Percentiles rank a stretch among this genome's conserved stretches.
Evolutionary conservation across 1,284 basidiomycete genomes (phyloP).

Genomic region (Puccinia polysora): DNA sequence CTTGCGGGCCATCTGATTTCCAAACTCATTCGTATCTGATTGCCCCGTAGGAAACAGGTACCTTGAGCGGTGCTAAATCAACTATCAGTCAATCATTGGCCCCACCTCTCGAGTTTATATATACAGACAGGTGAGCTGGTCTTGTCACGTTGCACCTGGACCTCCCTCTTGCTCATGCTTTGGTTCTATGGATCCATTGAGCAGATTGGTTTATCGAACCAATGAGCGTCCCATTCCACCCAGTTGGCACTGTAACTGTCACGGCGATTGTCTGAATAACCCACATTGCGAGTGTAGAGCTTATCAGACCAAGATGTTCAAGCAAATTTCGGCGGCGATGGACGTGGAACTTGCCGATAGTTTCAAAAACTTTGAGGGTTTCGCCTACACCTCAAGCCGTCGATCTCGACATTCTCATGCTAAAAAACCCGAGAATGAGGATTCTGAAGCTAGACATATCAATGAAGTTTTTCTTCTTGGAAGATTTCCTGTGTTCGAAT

Average conservation of each 20-base stretch:
- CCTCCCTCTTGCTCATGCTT: background rate
- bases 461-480: background rate
- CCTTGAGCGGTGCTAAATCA: background rate
- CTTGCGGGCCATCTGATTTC: no score
- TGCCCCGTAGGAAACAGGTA: background rate
- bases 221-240: slow-evolving; percentile 24
- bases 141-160: background rate
- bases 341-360: background rate
- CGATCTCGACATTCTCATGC: slow-evolving; percentile 15
- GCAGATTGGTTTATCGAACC: slow-evolving; percentile 29
- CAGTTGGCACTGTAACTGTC: slow-evolving; percentile 35
- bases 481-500: slow-evolving; percentile 34
- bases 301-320: slow-evolving; percentile 10
- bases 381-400: slow-evolving; percentile 27
- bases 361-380: slow-evolving; percentile 4
- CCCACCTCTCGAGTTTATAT: slow-evolving; percentile 35
- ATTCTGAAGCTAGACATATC: slow-evolving; percentile 18
- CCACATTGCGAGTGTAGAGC: slow-evolving; percentile 17
- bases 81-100: slow-evolving; percentile 16
- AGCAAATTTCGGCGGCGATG: background rate
- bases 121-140: slow-evolving; percentile 30
- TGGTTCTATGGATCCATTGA: background rate
- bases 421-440: slow-evolving; percentile 22
- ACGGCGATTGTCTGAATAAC: slow-evolving; percentile 30
- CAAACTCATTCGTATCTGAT: background rate